Evolutionary conservation across 1,284 basidiomycete genomes (phyloP), one percentile per base, ranked within the genome.

Genomic region (Puccinia hordei): DNA sequence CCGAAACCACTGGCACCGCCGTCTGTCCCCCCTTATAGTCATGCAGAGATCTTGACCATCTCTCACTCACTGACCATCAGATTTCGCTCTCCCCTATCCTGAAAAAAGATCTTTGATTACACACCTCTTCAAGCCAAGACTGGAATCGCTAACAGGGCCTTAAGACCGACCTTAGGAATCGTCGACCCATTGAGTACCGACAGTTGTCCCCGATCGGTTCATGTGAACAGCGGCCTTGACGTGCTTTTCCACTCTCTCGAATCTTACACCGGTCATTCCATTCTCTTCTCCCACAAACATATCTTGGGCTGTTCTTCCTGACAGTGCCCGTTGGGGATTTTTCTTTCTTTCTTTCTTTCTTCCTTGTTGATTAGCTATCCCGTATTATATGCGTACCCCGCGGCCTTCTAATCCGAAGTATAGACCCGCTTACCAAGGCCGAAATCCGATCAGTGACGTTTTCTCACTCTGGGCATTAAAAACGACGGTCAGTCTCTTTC

Each of bases 1-100:
- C 93, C 1, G 94, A 98, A 86, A 98, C 96, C 0, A 98, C 95
- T 1, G 96, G 96, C n/a, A 93, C 96, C 0, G 94, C 96, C 19
- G 76, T 78, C 24, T 22, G 66, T 78, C 33, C 13, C 24, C 13
- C n/a, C n/a, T n/a, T n/a, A n/a, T n/a, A n/a, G n/a, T n/a, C n/a
- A n/a, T n/a, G n/a, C n/a, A n/a, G n/a, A n/a, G n/a, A n/a, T n/a
- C n/a, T n/a, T n/a, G n/a, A n/a, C n/a, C n/a, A n/a, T n/a, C n/a
- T n/a, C n/a, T n/a, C n/a, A 68, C 33, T 30, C 65, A 41, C 44
- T 41, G 13, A n/a, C n/a, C n/a, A n/a, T n/a, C n/a, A n/a, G n/a
- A n/a, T n/a, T n/a, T n/a, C n/a, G n/a, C n/a, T n/a, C n/a, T n/a
- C n/a, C n/a, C n/a, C n/a, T n/a, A n/a, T n/a, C n/a, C n/a, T n/a